A percentile compares a stretch with the other conserved stretches of the same genome.
Conservation (phyloP, 176 grass and related monocot genomes). For the Oryza punctata region DNA sequence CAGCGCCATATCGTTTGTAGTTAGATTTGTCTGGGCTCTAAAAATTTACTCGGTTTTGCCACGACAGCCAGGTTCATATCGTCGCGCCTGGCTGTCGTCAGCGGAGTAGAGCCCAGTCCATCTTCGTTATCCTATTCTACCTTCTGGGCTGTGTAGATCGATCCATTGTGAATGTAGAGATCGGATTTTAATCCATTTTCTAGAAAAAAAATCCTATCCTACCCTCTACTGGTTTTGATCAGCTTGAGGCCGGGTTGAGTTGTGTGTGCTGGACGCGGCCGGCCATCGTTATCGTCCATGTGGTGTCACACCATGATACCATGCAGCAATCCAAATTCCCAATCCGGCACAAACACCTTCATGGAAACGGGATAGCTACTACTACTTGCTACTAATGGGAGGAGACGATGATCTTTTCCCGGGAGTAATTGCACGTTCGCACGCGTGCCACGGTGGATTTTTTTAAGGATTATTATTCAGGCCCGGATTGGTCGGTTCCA, state of each 20-base stretch:
- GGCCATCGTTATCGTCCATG: constrained; percentile 48
- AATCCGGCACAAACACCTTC: not conserved
- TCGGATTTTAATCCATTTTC: no score
- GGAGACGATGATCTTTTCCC: not conserved
- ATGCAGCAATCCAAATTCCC: not conserved
- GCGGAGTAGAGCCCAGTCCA: not conserved
- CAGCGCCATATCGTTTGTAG: no score
- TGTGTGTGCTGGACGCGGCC: not conserved
- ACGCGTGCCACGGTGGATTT: not conserved
- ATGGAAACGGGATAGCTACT: constrained; percentile 29
- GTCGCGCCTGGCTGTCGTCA: not conserved
- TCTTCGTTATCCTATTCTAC: constrained; percentile 11
- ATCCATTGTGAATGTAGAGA: no score
- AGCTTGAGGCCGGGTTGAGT: not conserved
- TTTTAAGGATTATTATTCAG: not conserved
- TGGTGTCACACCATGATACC: not conserved
- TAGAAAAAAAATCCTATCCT: no score
- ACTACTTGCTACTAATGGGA: not conserved
- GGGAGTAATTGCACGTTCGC: constrained; percentile 7
- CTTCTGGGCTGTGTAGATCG: no score
- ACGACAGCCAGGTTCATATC: not conserved
- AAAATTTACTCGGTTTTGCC: no score
- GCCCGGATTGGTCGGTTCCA: not conserved
- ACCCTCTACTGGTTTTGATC: not conserved
- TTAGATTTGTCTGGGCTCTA: no score